Evolutionary conservation across 2,329 filamentous ascomycete genomes (phyloP), one percentile per base, ranked within the genome.

Genomic region (Colletotrichum sp.): DNA sequence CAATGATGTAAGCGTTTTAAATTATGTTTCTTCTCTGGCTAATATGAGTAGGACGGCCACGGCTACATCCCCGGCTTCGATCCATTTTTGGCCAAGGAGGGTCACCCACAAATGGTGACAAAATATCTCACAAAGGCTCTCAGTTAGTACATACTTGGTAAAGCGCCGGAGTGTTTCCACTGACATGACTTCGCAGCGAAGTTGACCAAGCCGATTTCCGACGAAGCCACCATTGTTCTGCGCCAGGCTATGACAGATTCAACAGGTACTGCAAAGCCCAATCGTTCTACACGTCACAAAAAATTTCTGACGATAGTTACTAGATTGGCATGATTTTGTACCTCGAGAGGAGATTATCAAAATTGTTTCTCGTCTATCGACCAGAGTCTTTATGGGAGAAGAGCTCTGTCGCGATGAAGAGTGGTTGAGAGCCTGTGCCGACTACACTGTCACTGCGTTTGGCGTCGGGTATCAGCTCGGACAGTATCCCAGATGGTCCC

Each of bases 351-450:
- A 71, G 26, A 71, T 74, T 2, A 64, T 69, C 16, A 18, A 24
- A 12, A 72, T 79, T 16, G 71, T 79, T 13, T 63, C 79, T 0
- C 77, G 77, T 8, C 69, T 79, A 24, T 75, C 79, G 18, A 77
- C 76, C 18, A 55, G 75, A 24, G 76, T 80, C 15, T 80, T 80
- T 49, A 77, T 79, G 62, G 79, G 79, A 5, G 62, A 66, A 5
- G 55, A 67, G 6, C 36, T 68, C 39, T 75, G 68, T 55, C 62
- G 62, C 7, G 62, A 80, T 44, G 55, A 75, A 18, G 68, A 77
- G 28, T 80, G 79, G 77, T 55, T 78, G 55, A 55, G 77, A 24
- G 76, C 71, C 2, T 57, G 71, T 18, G 18, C 65, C 12, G 6
- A 69, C 28, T 78, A 77, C 65, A 71, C 68, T 16, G 28, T 44